Evolutionary conservation across 2,329 filamentous ascomycete genomes (phyloP), one percentile per base, ranked within the genome.

Genomic region (Apiospora marii): DNA sequence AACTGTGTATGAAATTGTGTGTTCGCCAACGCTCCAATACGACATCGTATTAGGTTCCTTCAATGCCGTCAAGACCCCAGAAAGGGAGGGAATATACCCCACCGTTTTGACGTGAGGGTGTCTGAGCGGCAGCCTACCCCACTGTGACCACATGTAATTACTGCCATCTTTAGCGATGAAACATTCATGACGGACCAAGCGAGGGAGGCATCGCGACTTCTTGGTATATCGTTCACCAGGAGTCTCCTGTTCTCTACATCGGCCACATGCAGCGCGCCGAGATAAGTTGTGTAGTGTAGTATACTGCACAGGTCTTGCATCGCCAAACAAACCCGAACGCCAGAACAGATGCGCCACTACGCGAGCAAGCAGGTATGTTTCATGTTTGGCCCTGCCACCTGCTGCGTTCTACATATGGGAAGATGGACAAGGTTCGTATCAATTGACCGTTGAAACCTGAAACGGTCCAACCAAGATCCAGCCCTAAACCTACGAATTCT

Each of bases 391-490:
- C 53, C 34, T 37, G 30, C 30, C 37, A 19, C 53, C 34, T 37
- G 30, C 30, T 61, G 34, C 34, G 16, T 3, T 34, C 30, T 61
- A 19, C 16, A 22, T 37, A 30, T 22, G 53, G 30, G 30, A 22
- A 22, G 53, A 61, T 37, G 53, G 12, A 12, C 30, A 61, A 61
- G 7, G 30, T 37, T 8, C 16, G 22, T 61, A 30, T 19, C 53
- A 61, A 34, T 61, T 30, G 53, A 37, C 30, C 53, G 53, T 61
- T 61, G 53, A 37, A 22, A 37, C 53, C 8, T 37, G 53, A 61
- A 61, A 61, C 53, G 7, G 53, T 2, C 30, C 16, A 34, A 6
- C 30, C 22, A 37, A 61, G 16, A 37, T 37, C 53, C 53, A 61
- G 27, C 53, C 53, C 53, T 61, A 37, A 13, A 37, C 53, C 30